Base-by-base conservation (phyloP, 129 eudicot species). In the Chrysanthemum makinoi region DNA sequence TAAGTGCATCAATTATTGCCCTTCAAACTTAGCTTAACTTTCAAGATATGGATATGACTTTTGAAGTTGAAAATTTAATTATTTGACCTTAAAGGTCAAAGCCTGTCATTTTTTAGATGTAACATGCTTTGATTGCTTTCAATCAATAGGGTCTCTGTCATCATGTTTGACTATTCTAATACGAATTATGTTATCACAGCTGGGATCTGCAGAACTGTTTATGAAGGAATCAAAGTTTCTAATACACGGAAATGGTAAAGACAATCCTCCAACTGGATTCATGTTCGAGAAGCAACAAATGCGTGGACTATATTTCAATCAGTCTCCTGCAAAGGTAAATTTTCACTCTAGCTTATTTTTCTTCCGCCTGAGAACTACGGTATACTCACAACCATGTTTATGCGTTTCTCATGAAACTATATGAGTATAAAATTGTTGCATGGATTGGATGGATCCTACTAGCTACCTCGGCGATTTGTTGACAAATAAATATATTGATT, bases 231-330 rank as follows among this genome's bases (percentile, higher is more conserved):
- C 99, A 0, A 87, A 95, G 67, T 87, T 83, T 60, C 55, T 95
- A 69, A 83, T 86, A 39, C 84, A 85, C 44, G 99, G 99, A 60
- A 86, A 95, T 66, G 99, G 99, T 15, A 77, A 83, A 73, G 97
- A 87, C 77, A 85, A 95, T 50, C 94, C 99, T 65, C 91, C 99
- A 8, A 95, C 99, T 7, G 96, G 89, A 19, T 87, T 95, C 83
- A 90, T 86, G 97, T 90, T 95, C 33, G 99, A 87, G 77, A 95
- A 88, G 80, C 89, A 95, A 80, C 94, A 80, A 64, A 82, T 90
- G 91, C 91, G 82, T 68, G 99, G 94, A 15, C 72, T 95, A 70
- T 90, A 95, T 75, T 95, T 95, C 70, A 90, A 90, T 72, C 97
- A 95, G 54, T 87, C 96, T 60, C 96, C 96, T 67, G 12, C 96